phyloP scores from a whole-genome alignment of 108 stramenopile genomes.

The Pseudonitzschia pungens region DNA sequence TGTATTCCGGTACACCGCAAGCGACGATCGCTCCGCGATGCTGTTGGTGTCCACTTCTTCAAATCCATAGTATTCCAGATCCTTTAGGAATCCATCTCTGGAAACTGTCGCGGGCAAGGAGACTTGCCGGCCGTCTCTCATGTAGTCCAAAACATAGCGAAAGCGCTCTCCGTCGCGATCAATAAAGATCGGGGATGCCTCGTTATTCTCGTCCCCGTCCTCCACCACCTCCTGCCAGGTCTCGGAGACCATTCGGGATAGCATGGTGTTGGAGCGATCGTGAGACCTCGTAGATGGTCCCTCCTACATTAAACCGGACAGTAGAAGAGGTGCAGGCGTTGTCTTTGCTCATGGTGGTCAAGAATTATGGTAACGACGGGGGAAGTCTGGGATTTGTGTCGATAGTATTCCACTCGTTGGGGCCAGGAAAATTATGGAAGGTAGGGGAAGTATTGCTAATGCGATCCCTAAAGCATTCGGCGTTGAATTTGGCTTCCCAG shows the following conservation, averaged over 20 bases:
- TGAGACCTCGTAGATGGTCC: too few species aligned
- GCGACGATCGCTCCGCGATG: not conserved
- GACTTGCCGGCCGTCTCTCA: conserved; percentile 8
- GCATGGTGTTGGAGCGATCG: conserved; percentile 27
- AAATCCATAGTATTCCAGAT: conserved; percentile 4
- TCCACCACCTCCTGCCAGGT: conserved; percentile 7
- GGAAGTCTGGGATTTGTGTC: too few species aligned
- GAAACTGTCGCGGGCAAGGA: not conserved
- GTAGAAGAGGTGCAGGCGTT: not conserved
- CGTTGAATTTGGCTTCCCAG: too few species aligned
- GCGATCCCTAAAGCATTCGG: too few species aligned
- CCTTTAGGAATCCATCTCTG: conserved; percentile 3
- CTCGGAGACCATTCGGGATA: conserved; percentile 28
- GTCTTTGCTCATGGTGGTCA: not conserved
- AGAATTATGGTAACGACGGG: too few species aligned
- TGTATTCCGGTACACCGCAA: not conserved
- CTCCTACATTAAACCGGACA: conserved; percentile 36
- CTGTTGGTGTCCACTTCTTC: not conserved
- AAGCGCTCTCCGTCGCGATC: conserved; percentile 28
- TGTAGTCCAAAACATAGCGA: conserved; percentile 29
- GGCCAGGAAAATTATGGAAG: too few species aligned
- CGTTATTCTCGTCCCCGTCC: not conserved
- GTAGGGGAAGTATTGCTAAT: too few species aligned
- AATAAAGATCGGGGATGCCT: conserved; percentile 9
- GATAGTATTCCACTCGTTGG: too few species aligned